Evolutionary conservation across 192 early-diverging fungal species (phyloP), one percentile per base, ranked within the genome.

Genomic region (Backusella westeae): DNA sequence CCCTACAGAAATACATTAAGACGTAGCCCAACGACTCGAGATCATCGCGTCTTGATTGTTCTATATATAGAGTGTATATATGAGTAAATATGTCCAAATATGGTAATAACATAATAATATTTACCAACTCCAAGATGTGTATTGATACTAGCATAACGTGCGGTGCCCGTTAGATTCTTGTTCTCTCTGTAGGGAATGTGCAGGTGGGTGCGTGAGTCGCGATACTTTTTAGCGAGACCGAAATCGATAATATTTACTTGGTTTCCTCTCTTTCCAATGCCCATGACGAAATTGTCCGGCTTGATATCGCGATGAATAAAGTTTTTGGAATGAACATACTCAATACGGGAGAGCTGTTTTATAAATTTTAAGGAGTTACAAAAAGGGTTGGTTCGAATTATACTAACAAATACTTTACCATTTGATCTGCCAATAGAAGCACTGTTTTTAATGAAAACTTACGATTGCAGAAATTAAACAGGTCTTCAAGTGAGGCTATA

Each of bases 101-200:
- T 38, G 59, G 4, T 53, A 53, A 53, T 66, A n/a, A 7, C 3
- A 49, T 8, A 21, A 23, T 21, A 56, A 9, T 1, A 21, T 21
- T 77, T 89, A 90, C 89, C 89, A 46, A 89, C 83, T 76, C 93
- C 93, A 71, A 93, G 75, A 67, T 94, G 93, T 44, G 94, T 94
- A 77, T 95, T 94, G 77, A 96, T 92, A 83, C 93, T 94, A 70
- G 94, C 94, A 78, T 96, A 96, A 73, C 95, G 89, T 36, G 94
- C 92, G 34, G 95, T 96, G 36, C 95, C 95, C 21, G 93, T 95
- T 67, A 96, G 85, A 84, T 94, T 95, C 88, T 96, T 96, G 84
- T 94, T 92, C 83, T 96, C 94, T 78, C 93, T 91, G 79, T 96
- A 96, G 14, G 94, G 92, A 76, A 96, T 96, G 83, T 96, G 95